These are phyloP conservation scores for Hanseniaspora clermontiae DNA, from an alignment of 805 yeast species.

Conservation along the genomic window DNA sequence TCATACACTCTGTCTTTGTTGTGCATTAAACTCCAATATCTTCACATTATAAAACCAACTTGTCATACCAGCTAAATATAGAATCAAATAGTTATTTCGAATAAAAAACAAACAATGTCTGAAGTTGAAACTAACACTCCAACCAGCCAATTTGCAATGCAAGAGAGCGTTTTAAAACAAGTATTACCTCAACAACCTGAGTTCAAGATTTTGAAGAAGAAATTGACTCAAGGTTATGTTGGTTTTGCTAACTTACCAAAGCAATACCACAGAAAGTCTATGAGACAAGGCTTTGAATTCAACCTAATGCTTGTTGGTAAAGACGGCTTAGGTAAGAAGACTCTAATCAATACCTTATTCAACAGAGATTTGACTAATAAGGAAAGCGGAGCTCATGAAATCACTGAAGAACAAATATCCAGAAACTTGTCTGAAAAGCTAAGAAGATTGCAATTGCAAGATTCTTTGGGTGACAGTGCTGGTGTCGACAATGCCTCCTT, in stretches of 20 bases:
- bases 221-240: constrained; percentile 70
- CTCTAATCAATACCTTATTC: constrained; percentile 83
- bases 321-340: constrained; percentile 83
- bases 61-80: neutral
- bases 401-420: constrained; percentile 4
- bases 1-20: neutral
- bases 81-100: neutral
- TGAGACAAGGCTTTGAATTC: constrained; percentile 77
- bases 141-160: neutral
- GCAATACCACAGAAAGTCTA: constrained; percentile 94
- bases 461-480: constrained; percentile 18
- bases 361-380: constrained; percentile 43
- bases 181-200: constrained; percentile 29
- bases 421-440: constrained; percentile 24
- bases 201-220: constrained; percentile 59
- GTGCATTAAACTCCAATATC: no score
- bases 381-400: neutral
- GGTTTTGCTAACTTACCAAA: constrained; percentile 96
- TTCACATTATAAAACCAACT: neutral
- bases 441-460: constrained; percentile 8
- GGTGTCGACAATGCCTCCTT: neutral
- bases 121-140: neutral
- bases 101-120: neutral
- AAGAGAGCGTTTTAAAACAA: neutral
- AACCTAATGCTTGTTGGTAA: constrained; percentile 87